These are phyloP conservation scores for Tremellales sp. DNA, from an alignment of 1,284 basidiomycete genomes.

Conservation along the genomic window DNA sequence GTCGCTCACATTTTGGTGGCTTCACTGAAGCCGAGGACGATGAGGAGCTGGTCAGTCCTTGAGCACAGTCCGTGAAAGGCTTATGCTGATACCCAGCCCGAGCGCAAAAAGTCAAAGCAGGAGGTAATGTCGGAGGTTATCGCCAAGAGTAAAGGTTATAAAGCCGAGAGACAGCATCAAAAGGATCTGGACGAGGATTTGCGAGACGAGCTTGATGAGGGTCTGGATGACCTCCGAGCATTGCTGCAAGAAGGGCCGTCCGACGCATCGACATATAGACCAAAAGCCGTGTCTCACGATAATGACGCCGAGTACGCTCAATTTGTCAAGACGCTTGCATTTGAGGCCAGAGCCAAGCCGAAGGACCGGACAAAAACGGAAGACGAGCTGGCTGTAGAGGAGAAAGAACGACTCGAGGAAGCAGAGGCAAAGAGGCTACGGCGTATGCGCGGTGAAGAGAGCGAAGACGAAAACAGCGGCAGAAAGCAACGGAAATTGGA, in stretches of 20 bases:
- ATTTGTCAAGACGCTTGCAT: conserved; percentile 85
- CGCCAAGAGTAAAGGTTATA: conserved; percentile 93
- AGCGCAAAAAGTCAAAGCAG: conserved; percentile 81
- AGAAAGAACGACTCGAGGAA: conserved; percentile 79
- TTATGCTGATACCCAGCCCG: conserved; percentile 54
- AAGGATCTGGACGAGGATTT: conserved; percentile 80
- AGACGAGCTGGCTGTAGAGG: conserved; percentile 84
- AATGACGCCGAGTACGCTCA: conserved; percentile 70
- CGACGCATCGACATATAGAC: conserved; percentile 20
- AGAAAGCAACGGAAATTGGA: conserved; percentile 49
- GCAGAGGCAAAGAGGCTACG: conserved; percentile 74
- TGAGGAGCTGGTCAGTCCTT: conserved; percentile 51
- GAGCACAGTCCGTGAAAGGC: conserved; percentile 1
- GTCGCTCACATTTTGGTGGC: conserved; percentile 75
- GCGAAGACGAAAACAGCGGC: conserved; percentile 56
- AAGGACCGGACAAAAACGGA: conserved; percentile 96
- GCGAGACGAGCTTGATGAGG: conserved; percentile 81
- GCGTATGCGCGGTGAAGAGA: conserved; percentile 81
- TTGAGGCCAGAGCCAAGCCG: conserved; percentile 88
- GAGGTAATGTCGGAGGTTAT: conserved; percentile 99
- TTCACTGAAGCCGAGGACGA: conserved; percentile 68
- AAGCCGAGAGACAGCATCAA: conserved; percentile 84
- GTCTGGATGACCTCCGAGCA: conserved; percentile 76
- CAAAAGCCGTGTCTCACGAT: conserved; percentile 21
- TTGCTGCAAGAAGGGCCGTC: conserved; percentile 59